Percentiles rank a stretch among this genome's conserved stretches.
phyloP scores from a whole-genome alignment of 805 yeast species.

The Kockiozyma suomiensis region DNA sequence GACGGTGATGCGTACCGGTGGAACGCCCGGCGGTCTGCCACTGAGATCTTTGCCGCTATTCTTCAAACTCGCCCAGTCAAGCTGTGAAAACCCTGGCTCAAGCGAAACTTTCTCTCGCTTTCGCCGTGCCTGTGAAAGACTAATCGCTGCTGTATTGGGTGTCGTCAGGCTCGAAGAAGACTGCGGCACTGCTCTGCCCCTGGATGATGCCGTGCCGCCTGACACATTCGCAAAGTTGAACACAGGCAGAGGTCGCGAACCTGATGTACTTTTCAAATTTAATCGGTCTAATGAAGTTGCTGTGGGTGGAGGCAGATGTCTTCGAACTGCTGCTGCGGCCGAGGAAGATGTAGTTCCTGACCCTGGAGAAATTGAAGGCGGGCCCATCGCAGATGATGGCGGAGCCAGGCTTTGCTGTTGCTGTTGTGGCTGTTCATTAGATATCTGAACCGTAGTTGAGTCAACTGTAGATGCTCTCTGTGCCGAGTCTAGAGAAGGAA shows the following conservation, averaged over 20 bases:
- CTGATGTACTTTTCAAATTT: neutral
- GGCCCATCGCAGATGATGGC: neutral
- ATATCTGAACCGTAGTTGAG: no score
- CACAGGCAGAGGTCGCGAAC: constrained; percentile 16
- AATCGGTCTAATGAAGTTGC: neutral
- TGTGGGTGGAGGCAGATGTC: neutral
- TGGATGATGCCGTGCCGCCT: neutral
- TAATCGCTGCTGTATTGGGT: neutral
- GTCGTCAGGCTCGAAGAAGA: neutral
- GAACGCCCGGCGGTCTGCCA: constrained; percentile 22
- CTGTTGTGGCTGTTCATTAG: neutral
- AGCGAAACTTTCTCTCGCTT: constrained; percentile 60
- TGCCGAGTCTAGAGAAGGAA: constrained; percentile 27
- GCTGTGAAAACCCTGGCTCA: constrained; percentile 79
- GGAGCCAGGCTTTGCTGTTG: neutral
- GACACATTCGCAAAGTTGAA: constrained; percentile 15
- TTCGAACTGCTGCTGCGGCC: neutral
- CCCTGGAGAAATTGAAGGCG: neutral
- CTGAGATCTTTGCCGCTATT: constrained; percentile 54
- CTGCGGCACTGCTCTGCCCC: neutral
- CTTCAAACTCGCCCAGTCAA: constrained; percentile 78
- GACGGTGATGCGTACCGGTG: constrained; percentile 44
- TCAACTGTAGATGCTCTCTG: constrained; percentile 18
- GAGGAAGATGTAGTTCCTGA: neutral
- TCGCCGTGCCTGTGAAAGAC: constrained; percentile 16